Base-by-base conservation (phyloP, 78 protist genomes). In the slime mould (Dictyostelium discoideum) region DNA sequence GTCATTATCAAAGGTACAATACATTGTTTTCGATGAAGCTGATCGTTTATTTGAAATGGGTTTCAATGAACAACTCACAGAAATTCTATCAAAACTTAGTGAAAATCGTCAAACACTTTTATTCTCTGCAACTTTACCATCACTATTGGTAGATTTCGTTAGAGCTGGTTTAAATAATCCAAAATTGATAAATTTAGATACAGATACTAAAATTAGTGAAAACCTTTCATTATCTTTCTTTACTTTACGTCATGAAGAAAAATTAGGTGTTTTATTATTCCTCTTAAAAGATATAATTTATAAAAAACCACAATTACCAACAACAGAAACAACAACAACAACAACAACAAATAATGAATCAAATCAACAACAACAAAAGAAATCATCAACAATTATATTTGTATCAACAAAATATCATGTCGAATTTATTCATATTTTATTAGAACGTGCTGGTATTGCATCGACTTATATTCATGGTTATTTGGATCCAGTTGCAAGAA, bases 11-110 rank as follows among this genome's bases (percentile, higher is more conserved):
- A 10, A 93, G 0, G 95, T 97, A 20, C 95, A 98, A 84, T 96
- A 92, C 42, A 80, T 98, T 0, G 99, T 99, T 24, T 98, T 98
- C 81, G 99, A 99, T 77, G 99, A 99, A 86, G 99, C 99, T 11
- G 99, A 99, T 85, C 94, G 99, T 4, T 89, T 99, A 32, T 99
- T 99, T 92, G 99, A 99, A 90, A 97, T 98, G 98, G 99, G 99
- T 37, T 98, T 99, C 77, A 98, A 84, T 10, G 92, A 92, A 39
- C 99, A 99, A 94, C 1, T 99, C 32, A 50, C n/a, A 4, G 99
- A 97, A 54, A 97, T 99, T 78, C 7, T 97, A 10, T 26, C 79
- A 40, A 89, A 94, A 8, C 82, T 99, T 39, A 79, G 98, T 0
- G 93, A 87, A 3, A 54, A 73, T 26, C 77, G 99, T 7, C 99